Conservation (phyloP, 1,284 basidiomycete genomes). For the Boletellus deceptivus region DNA sequence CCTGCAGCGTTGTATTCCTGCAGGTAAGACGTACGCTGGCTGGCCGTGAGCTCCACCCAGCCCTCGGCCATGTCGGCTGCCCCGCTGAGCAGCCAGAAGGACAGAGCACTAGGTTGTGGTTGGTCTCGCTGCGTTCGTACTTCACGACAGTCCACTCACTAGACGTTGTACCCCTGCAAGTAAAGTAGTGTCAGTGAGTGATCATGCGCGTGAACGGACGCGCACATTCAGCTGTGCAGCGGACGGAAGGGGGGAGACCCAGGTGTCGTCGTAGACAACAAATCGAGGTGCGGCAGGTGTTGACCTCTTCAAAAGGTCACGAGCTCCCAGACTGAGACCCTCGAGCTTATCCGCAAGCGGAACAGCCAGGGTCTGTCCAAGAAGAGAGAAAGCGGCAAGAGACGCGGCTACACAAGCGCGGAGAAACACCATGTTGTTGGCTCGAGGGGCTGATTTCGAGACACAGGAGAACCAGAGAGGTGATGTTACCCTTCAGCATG, state of each 20-base stretch:
- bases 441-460: not conserved
- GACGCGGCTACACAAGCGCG: not conserved
- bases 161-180: slow-evolving; percentile 46
- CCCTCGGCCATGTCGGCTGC: slow-evolving; percentile 44
- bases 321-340: slow-evolving; percentile 6
- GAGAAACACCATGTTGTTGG: slow-evolving; percentile 3
- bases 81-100: slow-evolving; percentile 41
- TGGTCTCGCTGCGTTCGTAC: not conserved
- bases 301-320: slow-evolving; percentile 12
- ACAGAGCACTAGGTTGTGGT: slow-evolving; percentile 34
- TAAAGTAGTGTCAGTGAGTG: not conserved
- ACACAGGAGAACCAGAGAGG: not conserved
- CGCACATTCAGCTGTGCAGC: slow-evolving; percentile 8
- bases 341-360: slow-evolving; percentile 9
- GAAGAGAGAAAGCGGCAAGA: not conserved
- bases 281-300: slow-evolving; percentile 37
- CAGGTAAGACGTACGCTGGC: slow-evolving; percentile 29
- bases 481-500: not conserved
- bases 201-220: slow-evolving; percentile 29
- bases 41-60: slow-evolving; percentile 38
- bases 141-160: slow-evolving; percentile 30
- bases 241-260: slow-evolving; percentile 35
- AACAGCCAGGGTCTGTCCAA: not conserved
- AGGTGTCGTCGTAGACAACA: slow-evolving; percentile 44
- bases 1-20: slow-evolving; percentile 42